Conservation (phyloP, 2,329 filamentous ascomycete genomes). For the Talaromyces sp. region DNA sequence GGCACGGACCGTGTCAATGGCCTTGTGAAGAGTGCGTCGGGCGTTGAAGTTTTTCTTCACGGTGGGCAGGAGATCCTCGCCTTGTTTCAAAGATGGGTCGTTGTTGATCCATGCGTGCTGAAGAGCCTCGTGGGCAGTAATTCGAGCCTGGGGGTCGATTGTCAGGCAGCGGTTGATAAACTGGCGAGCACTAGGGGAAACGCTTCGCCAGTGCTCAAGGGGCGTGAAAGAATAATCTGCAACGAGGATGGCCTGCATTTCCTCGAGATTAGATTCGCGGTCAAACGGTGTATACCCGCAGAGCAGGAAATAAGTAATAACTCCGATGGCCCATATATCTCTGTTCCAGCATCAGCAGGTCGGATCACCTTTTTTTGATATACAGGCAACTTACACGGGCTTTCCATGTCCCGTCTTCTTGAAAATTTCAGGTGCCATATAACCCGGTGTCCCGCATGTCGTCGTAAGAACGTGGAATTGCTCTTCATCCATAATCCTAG, state of each 20-base stretch:
- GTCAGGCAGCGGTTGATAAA: conserved; percentile 92
- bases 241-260: conserved; percentile 97
- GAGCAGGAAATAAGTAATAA: conserved; percentile 97
- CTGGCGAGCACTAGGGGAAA: conserved; percentile 77
- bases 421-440: conserved; percentile 99
- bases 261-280: conserved; percentile 92
- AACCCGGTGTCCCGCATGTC: conserved; percentile 94
- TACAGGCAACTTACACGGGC: conserved; percentile 59
- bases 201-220: conserved; percentile 91
- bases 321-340: conserved; percentile 95
- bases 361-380: neutral
- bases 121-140: conserved; percentile 78
- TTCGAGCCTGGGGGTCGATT: conserved; percentile 76
- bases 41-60: conserved; percentile 69
- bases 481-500: conserved; percentile 97
- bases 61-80: conserved; percentile 55
- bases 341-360: conserved; percentile 28
- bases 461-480: conserved; percentile 97
- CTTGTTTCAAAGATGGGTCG: conserved; percentile 32
- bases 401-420: conserved; percentile 98
- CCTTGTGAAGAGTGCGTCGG: conserved; percentile 58
- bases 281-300: conserved; percentile 99
- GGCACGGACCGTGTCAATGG: conserved; percentile 62
- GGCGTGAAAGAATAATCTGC: conserved; percentile 96
- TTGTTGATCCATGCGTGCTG: conserved; percentile 61